These are phyloP conservation scores for Spinacia oleracea DNA, from an alignment of 179 eudicot genomes.

Conservation along the genomic window DNA sequence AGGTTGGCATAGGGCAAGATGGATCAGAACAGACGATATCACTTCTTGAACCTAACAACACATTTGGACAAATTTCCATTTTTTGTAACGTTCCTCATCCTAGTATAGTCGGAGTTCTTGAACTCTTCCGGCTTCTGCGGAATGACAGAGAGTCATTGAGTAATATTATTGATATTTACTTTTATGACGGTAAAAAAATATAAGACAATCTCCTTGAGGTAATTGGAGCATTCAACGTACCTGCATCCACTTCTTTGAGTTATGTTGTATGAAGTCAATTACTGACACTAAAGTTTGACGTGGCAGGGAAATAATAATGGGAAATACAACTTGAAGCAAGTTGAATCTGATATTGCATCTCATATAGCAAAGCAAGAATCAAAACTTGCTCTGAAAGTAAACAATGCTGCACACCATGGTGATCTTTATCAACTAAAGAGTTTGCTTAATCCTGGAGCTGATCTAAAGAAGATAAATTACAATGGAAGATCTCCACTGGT, in stretches of 20 bases:
- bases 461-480: slow-evolving; percentile 84
- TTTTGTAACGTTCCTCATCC: slow-evolving; percentile 91
- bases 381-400: slow-evolving; percentile 88
- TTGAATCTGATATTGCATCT: slow-evolving; percentile 71
- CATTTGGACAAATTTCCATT: slow-evolving; percentile 76
- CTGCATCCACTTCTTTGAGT: background rate
- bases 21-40: slow-evolving; percentile 64
- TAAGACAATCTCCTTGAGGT: slow-evolving; percentile 82
- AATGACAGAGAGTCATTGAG: slow-evolving; percentile 82
- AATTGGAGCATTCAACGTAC: slow-evolving; percentile 6
- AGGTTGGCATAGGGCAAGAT: slow-evolving; percentile 58
- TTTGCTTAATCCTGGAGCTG: slow-evolving; percentile 76
- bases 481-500: slow-evolving; percentile 93
- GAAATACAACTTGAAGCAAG: slow-evolving; percentile 59
- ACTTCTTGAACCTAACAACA: slow-evolving; percentile 50
- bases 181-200: slow-evolving; percentile 73
- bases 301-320: slow-evolving; percentile 62
- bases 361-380: slow-evolving; percentile 90
- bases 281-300: background rate
- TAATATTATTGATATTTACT: no score
- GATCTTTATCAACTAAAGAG: no score
- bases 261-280: background rate
- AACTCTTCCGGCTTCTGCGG: slow-evolving; percentile 76
- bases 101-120: slow-evolving; percentile 68
- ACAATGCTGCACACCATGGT: slow-evolving; percentile 67